Conservation (phyloP, 108 stramenopile species). For the Mediolabrus comicus region DNA sequence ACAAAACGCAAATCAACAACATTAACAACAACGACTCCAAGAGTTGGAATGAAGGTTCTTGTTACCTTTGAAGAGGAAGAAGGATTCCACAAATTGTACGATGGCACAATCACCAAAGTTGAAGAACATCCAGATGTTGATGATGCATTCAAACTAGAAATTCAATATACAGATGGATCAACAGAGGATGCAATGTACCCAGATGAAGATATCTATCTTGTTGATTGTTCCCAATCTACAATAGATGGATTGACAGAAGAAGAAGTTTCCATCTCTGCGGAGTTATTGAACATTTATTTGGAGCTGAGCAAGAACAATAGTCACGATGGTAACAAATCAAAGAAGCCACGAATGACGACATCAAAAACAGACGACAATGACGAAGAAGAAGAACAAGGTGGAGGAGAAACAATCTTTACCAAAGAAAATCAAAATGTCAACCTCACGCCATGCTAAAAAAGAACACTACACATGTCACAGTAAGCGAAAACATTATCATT, state of each 20-base stretch:
- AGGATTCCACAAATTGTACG: neutral
- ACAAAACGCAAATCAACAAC: too few relatives aligned
- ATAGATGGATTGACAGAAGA: neutral
- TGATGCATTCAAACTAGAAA: neutral
- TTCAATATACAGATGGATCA: neutral
- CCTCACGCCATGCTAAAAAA: neutral
- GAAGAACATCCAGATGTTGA: neutral
- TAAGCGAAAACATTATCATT: slow-evolving; percentile 35
- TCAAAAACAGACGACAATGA: neutral
- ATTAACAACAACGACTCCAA: too few relatives aligned
- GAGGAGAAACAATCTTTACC: neutral
- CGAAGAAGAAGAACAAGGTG: neutral
- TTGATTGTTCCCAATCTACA: neutral
- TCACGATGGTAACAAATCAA: neutral
- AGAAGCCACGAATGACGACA: too few relatives aligned
- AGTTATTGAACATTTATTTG: neutral
- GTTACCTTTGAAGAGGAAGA: neutral
- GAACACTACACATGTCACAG: too few relatives aligned
- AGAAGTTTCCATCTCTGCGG: neutral
- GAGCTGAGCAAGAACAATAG: too few relatives aligned
- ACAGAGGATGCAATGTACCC: neutral
- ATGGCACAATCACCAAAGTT: neutral
- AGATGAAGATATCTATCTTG: neutral
- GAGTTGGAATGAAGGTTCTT: too few relatives aligned
- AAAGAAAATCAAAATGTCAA: neutral